These are phyloP conservation scores for Beauveria scarabaeidicola DNA, from an alignment of 2,329 filamentous ascomycete genomes.

Conservation along the genomic window DNA sequence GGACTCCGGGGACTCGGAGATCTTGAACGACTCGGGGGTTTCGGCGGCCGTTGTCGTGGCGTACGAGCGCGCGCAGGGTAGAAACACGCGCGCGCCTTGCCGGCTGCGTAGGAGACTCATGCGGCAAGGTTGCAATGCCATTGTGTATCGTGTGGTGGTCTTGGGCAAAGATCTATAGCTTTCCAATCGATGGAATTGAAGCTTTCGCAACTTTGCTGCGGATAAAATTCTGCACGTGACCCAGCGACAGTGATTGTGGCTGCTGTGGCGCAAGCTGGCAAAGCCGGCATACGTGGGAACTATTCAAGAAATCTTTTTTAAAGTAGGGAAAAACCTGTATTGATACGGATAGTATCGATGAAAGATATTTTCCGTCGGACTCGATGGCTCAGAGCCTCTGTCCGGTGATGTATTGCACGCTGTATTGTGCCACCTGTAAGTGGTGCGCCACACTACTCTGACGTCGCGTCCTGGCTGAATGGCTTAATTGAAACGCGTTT, in stretches of 20 bases:
- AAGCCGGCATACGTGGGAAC: no score
- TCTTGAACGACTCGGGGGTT: constrained; percentile 9
- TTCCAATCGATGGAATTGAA: background rate
- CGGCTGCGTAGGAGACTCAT: constrained; percentile 5
- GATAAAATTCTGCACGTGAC: constrained; percentile 11
- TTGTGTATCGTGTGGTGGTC: background rate
- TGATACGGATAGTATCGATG: no score
- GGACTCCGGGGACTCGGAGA: constrained; percentile 5
- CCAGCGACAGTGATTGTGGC: background rate
- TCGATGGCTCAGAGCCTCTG: no score
- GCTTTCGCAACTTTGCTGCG: constrained; percentile 1
- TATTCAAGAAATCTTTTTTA: no score
- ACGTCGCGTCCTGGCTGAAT: constrained; percentile 5
- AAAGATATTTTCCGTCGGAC: no score
- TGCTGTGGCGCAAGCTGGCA: background rate
- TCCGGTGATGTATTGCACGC: background rate
- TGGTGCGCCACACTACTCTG: background rate
- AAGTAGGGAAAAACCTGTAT: no score
- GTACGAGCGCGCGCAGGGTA: constrained; percentile 7
- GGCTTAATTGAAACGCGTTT: constrained; percentile 11
- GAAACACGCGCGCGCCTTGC: background rate
- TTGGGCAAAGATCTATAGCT: background rate
- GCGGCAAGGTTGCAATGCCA: constrained; percentile 11
- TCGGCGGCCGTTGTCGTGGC: constrained; percentile 5
- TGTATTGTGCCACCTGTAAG: background rate